Conservation (phyloP, 129 eudicot genomes). For the Logfia minima region DNA sequence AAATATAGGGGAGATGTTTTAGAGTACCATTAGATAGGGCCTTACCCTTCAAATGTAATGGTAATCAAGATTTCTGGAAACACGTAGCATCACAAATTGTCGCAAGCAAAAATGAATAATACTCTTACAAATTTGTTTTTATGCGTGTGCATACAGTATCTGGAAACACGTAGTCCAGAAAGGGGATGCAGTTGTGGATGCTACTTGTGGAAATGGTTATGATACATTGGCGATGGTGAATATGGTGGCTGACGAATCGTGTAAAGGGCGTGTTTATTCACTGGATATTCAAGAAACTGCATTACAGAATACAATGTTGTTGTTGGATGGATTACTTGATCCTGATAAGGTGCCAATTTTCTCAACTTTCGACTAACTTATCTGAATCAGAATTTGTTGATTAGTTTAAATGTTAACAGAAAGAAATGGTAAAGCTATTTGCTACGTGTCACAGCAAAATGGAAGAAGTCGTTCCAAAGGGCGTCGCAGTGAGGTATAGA, state of each 20-base stretch:
- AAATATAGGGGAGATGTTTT: too few species aligned
- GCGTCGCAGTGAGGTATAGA: slow-evolving; percentile 59
- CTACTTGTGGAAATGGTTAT: slow-evolving; percentile 93
- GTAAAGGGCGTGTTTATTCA: slow-evolving; percentile 67
- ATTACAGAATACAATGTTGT: slow-evolving; percentile 54
- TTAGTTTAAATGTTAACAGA: slow-evolving; percentile 41
- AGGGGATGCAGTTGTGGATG: slow-evolving; percentile 87
- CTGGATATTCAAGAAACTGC: slow-evolving; percentile 84
- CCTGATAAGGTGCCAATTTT: slow-evolving; percentile 50
- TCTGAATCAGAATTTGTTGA: background rate
- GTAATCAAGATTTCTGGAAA: too few species aligned
- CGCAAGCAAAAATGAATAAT: too few species aligned
- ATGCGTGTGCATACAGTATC: slow-evolving; percentile 38
- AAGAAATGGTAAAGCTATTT: slow-evolving; percentile 58
- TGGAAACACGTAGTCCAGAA: slow-evolving; percentile 75
- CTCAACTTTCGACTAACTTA: background rate
- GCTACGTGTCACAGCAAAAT: slow-evolving; percentile 74
- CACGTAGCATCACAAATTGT: too few species aligned
- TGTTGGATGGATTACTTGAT: slow-evolving; percentile 51
- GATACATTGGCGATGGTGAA: slow-evolving; percentile 79
- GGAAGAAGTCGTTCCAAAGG: slow-evolving; percentile 71
- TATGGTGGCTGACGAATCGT: slow-evolving; percentile 58
- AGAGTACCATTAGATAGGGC: too few species aligned
- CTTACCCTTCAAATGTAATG: too few species aligned
- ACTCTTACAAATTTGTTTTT: background rate